Evolutionary conservation across 768 basidiomycete genomes (phyloP).

Genomic region (Hygrophoropsis aurantiaca): DNA sequence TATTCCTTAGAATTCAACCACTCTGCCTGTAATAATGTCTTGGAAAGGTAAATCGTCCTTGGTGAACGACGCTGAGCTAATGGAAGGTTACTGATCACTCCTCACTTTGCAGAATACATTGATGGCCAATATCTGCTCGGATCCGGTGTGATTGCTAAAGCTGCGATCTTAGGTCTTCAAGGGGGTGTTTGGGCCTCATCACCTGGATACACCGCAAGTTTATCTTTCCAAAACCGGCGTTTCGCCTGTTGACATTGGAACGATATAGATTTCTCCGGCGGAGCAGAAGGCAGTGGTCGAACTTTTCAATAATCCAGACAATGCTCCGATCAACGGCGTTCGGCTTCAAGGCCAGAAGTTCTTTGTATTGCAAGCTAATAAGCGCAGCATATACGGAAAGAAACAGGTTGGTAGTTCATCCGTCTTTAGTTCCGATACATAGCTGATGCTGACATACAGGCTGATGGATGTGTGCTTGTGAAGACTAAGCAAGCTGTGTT

Average conservation of each 20-base stretch:
- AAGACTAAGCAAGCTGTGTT: conserved; percentile 87
- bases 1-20: conserved; percentile 5
- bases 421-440: not conserved
- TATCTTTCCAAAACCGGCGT: not conserved
- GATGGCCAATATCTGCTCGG: conserved; percentile 79
- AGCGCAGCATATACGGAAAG: conserved; percentile 70
- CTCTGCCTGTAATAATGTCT: conserved; percentile 47
- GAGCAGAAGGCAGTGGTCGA: conserved; percentile 62
- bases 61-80: conserved; percentile 74
- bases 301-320: conserved; percentile 42
- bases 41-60: conserved; percentile 70
- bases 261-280: conserved; percentile 52
- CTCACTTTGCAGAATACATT: conserved; percentile 64
- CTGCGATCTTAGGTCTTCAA: conserved; percentile 47
- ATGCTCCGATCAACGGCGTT: conserved; percentile 58
- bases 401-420: conserved; percentile 56
- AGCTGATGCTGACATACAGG: conserved; percentile 40
- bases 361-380: conserved; percentile 54
- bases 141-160: conserved; percentile 67
- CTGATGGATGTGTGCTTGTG: conserved; percentile 68
- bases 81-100: conserved; percentile 63
- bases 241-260: not conserved
- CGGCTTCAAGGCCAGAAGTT: conserved; percentile 71
- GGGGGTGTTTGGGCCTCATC: conserved; percentile 33
- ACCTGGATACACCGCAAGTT: conserved; percentile 22